These are phyloP conservation scores for Candida vartiovaarae DNA, from an alignment of 805 yeast genomes.

Conservation along the genomic window DNA sequence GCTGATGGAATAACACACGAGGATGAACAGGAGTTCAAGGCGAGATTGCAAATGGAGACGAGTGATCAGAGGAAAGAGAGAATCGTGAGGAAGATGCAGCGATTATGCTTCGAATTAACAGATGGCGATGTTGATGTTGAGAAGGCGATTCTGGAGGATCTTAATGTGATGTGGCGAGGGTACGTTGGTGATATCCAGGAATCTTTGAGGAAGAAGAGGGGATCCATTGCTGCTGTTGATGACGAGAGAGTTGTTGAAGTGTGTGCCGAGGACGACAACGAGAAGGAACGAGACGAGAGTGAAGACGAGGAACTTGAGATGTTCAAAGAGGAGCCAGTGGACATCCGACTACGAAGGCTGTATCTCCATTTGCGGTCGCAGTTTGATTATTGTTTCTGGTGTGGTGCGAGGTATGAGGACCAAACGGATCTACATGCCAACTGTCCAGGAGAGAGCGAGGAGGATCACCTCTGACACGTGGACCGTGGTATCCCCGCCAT, in stretches of 20 bases:
- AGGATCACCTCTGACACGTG: constrained; percentile 30
- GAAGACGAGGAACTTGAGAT: constrained; percentile 27
- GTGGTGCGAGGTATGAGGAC: constrained; percentile 36
- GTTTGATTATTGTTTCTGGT: constrained; percentile 42
- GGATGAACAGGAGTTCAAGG: constrained; percentile 13
- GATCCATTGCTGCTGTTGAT: constrained; percentile 2
- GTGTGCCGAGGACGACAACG: constrained; percentile 2
- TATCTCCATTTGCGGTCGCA: constrained; percentile 32
- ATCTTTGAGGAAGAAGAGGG: constrained; percentile 6
- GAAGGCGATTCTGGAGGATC: constrained; percentile 24
- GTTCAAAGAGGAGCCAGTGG: constrained; percentile 21
- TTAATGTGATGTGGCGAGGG: constrained; percentile 38
- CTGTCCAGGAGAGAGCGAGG: constrained; percentile 45
- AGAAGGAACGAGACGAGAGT: constrained; percentile 5
- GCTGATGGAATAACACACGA: constrained; percentile 9
- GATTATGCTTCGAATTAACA: constrained; percentile 33
- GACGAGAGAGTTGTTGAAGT: constrained; percentile 2
- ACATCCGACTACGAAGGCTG: constrained; percentile 28
- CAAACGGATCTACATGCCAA: constrained; percentile 31
- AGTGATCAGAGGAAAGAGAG: constrained; percentile 8
- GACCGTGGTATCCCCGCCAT: neutral
- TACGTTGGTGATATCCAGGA: constrained; percentile 20
- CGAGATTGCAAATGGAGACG: constrained; percentile 14
- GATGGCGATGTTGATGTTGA: constrained; percentile 26
- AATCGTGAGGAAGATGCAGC: constrained; percentile 29